Conservation (phyloP, 2,329 filamentous ascomycete species). For the Aspergillus fijiensis region DNA sequence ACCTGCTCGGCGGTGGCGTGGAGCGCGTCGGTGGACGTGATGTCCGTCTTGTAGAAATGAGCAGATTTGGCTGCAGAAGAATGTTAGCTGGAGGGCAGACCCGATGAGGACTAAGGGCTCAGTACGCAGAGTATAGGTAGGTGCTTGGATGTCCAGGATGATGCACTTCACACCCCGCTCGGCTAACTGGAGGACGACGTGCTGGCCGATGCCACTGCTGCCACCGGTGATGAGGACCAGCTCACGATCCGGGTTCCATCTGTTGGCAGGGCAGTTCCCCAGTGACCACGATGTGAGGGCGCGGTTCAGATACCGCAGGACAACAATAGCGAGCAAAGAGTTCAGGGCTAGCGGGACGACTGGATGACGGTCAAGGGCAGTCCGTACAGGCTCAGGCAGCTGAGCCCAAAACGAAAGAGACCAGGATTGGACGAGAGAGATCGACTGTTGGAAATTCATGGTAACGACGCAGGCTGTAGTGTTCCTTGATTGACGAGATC, state of each 20-base stretch:
- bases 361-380: background rate
- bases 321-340: background rate
- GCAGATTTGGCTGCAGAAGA: background rate
- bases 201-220: slow-evolving; percentile 36
- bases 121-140: slow-evolving; percentile 25
- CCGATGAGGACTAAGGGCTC: background rate
- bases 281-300: background rate
- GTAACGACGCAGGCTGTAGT: background rate
- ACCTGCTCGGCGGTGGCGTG: slow-evolving; percentile 39
- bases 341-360: background rate
- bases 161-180: slow-evolving; percentile 27
- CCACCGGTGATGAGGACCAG: slow-evolving; percentile 36
- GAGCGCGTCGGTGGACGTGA: slow-evolving; percentile 36
- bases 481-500: background rate
- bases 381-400: background rate
- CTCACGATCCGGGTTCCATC: slow-evolving; percentile 26
- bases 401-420: background rate
- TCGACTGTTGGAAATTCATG: background rate
- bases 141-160: slow-evolving; percentile 34
- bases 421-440: background rate
- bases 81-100: background rate
- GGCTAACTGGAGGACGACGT: slow-evolving; percentile 31
- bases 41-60: slow-evolving; percentile 39
- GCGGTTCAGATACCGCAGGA: background rate
- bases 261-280: background rate